Conservation (phyloP, 2,329 filamentous ascomycete species). For the Metarhizium humberi region DNA sequence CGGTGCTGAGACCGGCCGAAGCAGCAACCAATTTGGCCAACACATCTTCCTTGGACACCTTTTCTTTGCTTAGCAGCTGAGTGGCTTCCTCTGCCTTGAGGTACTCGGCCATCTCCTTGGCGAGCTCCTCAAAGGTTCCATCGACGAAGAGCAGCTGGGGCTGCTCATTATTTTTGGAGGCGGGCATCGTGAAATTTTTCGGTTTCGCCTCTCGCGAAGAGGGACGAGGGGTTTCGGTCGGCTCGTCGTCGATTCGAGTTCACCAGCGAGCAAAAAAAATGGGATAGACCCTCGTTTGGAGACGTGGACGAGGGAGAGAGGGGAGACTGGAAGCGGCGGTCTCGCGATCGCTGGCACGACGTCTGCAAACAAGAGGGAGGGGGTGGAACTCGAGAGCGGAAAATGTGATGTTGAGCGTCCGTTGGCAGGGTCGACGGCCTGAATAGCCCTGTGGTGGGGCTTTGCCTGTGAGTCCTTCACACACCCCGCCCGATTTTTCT, state of each 20-base stretch:
- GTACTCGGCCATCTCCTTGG: constrained; percentile 90
- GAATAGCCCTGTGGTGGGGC: constrained; percentile 32
- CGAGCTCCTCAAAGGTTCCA: constrained; percentile 86
- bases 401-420: constrained; percentile 19
- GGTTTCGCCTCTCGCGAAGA: not conserved
- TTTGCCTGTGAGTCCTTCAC: constrained; percentile 7
- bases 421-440: constrained; percentile 19
- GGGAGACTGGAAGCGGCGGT: constrained; percentile 11
- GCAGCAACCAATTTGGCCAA: constrained; percentile 83
- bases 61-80: constrained; percentile 60
- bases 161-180: constrained; percentile 33
- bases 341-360: constrained; percentile 12
- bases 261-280: not conserved
- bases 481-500: constrained; percentile 31
- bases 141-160: constrained; percentile 69
- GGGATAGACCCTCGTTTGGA: not conserved
- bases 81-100: constrained; percentile 76
- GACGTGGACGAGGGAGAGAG: constrained; percentile 15
- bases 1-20: constrained; percentile 66
- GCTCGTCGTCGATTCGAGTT: constrained; percentile 6
- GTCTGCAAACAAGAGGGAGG: constrained; percentile 9
- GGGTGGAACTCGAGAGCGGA: constrained; percentile 14
- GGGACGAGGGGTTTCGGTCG: constrained; percentile 8
- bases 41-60: constrained; percentile 66
- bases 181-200: constrained; percentile 14